Conservation (phyloP, 2,329 filamentous ascomycete species). For the Didymella arachidicola region DNA sequence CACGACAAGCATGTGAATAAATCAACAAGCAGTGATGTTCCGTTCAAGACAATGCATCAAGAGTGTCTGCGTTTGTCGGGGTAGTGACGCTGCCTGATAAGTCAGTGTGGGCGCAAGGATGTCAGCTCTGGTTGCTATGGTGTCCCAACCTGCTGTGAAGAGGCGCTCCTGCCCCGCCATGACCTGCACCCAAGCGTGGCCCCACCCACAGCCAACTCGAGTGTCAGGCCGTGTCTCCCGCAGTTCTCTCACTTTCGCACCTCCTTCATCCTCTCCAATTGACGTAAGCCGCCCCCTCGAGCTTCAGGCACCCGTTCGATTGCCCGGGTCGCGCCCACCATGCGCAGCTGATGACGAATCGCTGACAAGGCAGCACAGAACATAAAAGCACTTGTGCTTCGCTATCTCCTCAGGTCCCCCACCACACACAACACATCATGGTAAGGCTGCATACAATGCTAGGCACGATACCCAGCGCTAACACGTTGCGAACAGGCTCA, state of each 20-base stretch:
- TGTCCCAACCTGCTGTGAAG: slow-evolving; percentile 26
- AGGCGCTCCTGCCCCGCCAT: slow-evolving; percentile 23
- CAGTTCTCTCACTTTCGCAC: slow-evolving; percentile 25
- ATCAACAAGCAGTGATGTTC: too few relatives aligned
- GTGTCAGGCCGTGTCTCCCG: slow-evolving; percentile 31
- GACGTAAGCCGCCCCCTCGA: slow-evolving; percentile 36
- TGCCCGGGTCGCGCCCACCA: slow-evolving; percentile 19
- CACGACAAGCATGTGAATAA: too few relatives aligned
- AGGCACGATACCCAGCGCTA: slow-evolving; percentile 20
- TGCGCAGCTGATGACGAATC: slow-evolving; percentile 42
- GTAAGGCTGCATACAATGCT: slow-evolving; percentile 33
- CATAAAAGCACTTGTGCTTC: slow-evolving; percentile 46
- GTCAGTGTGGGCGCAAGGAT: slow-evolving; percentile 1
- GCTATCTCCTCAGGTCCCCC: slow-evolving; percentile 27
- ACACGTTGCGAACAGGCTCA: slow-evolving; percentile 47
- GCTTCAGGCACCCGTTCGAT: slow-evolving; percentile 28
- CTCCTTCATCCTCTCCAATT: slow-evolving; percentile 31
- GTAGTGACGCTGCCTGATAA: neutral
- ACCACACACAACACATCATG: slow-evolving; percentile 44
- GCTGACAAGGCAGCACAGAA: slow-evolving; percentile 48
- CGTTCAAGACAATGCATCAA: neutral
- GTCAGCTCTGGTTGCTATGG: slow-evolving; percentile 30
- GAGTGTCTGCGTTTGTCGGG: neutral
- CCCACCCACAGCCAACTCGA: slow-evolving; percentile 33
- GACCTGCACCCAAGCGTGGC: slow-evolving; percentile 26